Evolutionary conservation across 352 stramenopile species (phyloP).

Genomic region (Pythium aquatile): DNA sequence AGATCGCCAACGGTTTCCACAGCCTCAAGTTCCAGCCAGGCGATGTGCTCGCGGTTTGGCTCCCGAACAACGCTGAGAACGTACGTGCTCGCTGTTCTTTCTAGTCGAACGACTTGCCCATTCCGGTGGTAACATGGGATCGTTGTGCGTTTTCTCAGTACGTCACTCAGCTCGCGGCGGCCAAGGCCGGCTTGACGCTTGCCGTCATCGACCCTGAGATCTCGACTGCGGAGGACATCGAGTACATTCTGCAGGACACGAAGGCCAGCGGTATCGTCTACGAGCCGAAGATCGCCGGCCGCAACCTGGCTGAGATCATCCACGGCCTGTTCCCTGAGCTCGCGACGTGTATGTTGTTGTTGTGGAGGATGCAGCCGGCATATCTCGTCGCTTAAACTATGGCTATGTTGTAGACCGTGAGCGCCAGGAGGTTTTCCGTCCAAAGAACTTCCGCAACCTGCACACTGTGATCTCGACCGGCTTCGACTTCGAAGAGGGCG

Average conservation of each 20-base stretch:
- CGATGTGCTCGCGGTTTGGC: slow-evolving; percentile 81
- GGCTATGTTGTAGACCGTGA: slow-evolving; percentile 40
- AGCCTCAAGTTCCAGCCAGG: slow-evolving; percentile 68
- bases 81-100: slow-evolving; percentile 26
- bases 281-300: slow-evolving; percentile 75
- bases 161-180: slow-evolving; percentile 80
- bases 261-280: slow-evolving; percentile 79
- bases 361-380: neutral
- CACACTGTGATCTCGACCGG: slow-evolving; percentile 86
- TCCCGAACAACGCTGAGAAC: slow-evolving; percentile 83
- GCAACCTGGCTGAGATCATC: slow-evolving; percentile 75
- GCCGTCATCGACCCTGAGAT: slow-evolving; percentile 80
- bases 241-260: slow-evolving; percentile 79
- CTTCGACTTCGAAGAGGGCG: slow-evolving; percentile 65
- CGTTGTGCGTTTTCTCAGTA: slow-evolving; percentile 29
- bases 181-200: slow-evolving; percentile 79
- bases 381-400: neutral
- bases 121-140: slow-evolving; percentile 8
- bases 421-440: slow-evolving; percentile 62
- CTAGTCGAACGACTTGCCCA: neutral
- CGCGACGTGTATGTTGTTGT: slow-evolving; percentile 49
- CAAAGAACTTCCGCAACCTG: slow-evolving; percentile 76
- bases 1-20: slow-evolving; percentile 76
- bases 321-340: slow-evolving; percentile 75
- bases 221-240: slow-evolving; percentile 69